A percentile compares a stretch with the other conserved stretches of the same genome.
phyloP scores from a whole-genome alignment of 2,329 filamentous ascomycete species.

The Podosphaera fusca region DNA sequence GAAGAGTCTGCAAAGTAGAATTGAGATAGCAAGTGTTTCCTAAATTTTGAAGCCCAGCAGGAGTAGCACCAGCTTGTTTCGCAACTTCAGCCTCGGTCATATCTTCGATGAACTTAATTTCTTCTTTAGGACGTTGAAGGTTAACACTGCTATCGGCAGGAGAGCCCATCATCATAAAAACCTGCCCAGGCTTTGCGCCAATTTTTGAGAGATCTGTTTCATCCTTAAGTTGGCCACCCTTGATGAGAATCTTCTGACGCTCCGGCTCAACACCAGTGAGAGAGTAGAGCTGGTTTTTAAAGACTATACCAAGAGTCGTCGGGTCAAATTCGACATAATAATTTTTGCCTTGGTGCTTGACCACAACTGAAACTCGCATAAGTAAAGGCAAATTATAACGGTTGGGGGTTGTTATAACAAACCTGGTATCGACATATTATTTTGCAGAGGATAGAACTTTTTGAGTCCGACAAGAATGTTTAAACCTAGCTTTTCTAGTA shows the following conservation, averaged over 20 bases:
- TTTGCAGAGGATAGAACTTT: neutral
- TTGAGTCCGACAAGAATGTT: too few species aligned
- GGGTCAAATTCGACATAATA: constrained; percentile 85
- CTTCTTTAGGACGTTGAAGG: constrained; percentile 55
- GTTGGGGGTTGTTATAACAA: neutral
- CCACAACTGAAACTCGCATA: constrained; percentile 36
- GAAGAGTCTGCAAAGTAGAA: constrained; percentile 80
- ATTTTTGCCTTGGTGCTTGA: constrained; percentile 90
- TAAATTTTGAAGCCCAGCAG: constrained; percentile 72
- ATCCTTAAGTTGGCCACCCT: constrained; percentile 87
- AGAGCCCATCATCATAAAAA: constrained; percentile 92
- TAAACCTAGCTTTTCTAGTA: too few species aligned
- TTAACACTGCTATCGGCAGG: constrained; percentile 36
- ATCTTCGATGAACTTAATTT: constrained; percentile 78
- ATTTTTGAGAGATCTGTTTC: constrained; percentile 69
- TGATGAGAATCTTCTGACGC: constrained; percentile 86
- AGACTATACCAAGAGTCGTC: constrained; percentile 62
- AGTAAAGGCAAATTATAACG: neutral
- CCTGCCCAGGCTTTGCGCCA: constrained; percentile 64
- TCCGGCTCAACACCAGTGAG: constrained; percentile 90
- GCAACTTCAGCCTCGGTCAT: constrained; percentile 91
- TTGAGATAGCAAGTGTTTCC: constrained; percentile 99
- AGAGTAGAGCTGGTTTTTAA: constrained; percentile 91
- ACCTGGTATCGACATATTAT: neutral
- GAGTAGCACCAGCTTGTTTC: constrained; percentile 58